These are phyloP conservation scores for Linnemannia exigua DNA, from an alignment of 192 early-diverging fungal species.

Conservation along the genomic window DNA sequence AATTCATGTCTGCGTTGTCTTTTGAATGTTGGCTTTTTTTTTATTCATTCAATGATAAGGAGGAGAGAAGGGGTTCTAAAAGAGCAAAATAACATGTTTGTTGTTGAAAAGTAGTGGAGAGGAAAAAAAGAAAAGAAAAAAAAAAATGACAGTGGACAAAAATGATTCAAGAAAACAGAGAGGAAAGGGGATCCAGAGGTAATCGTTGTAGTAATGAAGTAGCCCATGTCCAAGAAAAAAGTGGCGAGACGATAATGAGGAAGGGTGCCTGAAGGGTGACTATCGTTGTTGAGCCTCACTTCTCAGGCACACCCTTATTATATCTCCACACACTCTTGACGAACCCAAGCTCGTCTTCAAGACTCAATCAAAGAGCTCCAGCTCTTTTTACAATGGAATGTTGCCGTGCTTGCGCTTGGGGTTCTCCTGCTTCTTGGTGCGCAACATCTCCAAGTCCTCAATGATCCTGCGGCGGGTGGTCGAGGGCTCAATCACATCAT, in stretches of 20 bases:
- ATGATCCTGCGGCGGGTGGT: slow-evolving; percentile 86
- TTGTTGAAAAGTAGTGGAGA: not conserved
- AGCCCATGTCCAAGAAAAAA: not conserved
- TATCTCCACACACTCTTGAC: not conserved
- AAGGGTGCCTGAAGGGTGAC: not conserved
- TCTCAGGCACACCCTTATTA: no score
- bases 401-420: slow-evolving; percentile 97
- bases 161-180: no score
- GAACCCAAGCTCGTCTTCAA: not conserved
- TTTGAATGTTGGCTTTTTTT: not conserved
- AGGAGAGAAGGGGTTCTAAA: not conserved
- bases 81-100: not conserved
- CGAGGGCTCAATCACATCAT: slow-evolving; percentile 80
- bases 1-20: not conserved
- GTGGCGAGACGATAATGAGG: not conserved
- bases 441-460: slow-evolving; percentile 87
- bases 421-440: slow-evolving; percentile 79
- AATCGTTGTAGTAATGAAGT: not conserved
- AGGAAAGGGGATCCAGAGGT: not conserved
- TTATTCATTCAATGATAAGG: not conserved
- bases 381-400: slow-evolving; percentile 81
- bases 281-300: not conserved
- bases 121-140: not conserved
- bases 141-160: not conserved
- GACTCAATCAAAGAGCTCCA: not conserved